Conservation (phyloP, 1,284 basidiomycete genomes). For the Phaffia rhodozyma region DNA sequence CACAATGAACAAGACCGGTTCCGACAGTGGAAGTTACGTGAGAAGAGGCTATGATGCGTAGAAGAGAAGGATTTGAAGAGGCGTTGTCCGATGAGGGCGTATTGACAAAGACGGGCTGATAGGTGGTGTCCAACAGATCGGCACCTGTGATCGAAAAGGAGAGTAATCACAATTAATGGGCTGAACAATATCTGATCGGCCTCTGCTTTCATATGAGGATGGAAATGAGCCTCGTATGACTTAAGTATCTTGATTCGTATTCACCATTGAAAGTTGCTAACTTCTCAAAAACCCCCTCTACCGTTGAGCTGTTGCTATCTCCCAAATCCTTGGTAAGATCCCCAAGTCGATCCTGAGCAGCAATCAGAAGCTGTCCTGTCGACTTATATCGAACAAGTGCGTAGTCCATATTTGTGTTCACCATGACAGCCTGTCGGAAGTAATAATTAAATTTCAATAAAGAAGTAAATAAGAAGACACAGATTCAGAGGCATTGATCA, state of each 20-base stretch:
- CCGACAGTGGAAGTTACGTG: slow-evolving; percentile 82
- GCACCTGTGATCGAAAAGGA: slow-evolving; percentile 39
- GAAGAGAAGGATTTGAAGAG: slow-evolving; percentile 40
- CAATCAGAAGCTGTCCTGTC: slow-evolving; percentile 42
- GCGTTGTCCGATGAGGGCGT: slow-evolving; percentile 11
- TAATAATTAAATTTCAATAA: too few relatives aligned
- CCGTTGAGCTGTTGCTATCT: slow-evolving; percentile 14
- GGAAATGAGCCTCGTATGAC: not conserved
- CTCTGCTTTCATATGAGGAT: not conserved
- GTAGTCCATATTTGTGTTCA: slow-evolving; percentile 64
- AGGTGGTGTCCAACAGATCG: slow-evolving; percentile 52
- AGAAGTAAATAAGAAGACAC: too few relatives aligned
- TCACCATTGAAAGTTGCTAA: slow-evolving; percentile 46
- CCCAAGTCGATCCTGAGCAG: slow-evolving; percentile 56
- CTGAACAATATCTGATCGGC: not conserved
- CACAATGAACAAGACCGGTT: slow-evolving; percentile 93
- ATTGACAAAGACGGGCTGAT: slow-evolving; percentile 54
- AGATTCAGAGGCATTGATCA: not conserved
- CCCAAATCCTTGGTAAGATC: slow-evolving; percentile 47
- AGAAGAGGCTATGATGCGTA: slow-evolving; percentile 37
- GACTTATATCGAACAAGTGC: slow-evolving; percentile 42
- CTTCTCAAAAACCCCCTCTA: slow-evolving; percentile 30
- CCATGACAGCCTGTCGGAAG: slow-evolving; percentile 61
- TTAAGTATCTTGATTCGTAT: not conserved
- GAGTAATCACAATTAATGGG: not conserved